These are phyloP conservation scores for Eimeria maxima DNA, from an alignment of 169 alveolate genomes.

Conservation along the genomic window DNA sequence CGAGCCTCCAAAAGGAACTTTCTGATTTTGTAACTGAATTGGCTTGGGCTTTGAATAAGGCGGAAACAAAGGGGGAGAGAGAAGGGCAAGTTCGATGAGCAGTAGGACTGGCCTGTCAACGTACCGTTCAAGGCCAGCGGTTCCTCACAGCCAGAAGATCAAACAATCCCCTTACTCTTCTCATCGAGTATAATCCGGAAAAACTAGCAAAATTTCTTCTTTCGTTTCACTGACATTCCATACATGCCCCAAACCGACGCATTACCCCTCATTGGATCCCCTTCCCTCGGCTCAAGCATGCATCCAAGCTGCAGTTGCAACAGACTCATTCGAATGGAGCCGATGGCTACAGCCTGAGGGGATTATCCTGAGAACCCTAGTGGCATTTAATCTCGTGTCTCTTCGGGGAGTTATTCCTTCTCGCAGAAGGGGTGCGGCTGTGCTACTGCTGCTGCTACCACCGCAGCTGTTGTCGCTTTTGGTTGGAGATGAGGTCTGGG, in stretches of 20 bases:
- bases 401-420: not conserved
- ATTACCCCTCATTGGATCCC: no score
- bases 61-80: not conserved
- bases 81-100: not conserved
- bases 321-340: not conserved
- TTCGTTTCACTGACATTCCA: not conserved
- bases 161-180: not conserved
- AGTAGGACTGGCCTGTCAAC: not conserved
- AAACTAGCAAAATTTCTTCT: not conserved
- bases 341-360: not conserved
- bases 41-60: not conserved
- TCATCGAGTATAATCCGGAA: not conserved
- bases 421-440: not conserved
- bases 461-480: not conserved
- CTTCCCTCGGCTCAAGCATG: not conserved
- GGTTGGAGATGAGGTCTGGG: not conserved
- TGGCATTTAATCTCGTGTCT: not conserved
- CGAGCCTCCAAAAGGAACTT: not conserved
- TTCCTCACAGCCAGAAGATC: not conserved
- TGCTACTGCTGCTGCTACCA: slow-evolving; percentile 14
- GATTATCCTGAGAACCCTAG: not conserved
- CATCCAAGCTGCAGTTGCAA: not conserved
- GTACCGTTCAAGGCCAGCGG: not conserved
- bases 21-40: not conserved
- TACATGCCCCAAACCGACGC: not conserved